Percentiles rank a stretch among this genome's conserved stretches.
Conservation (phyloP, 2,329 filamentous ascomycete genomes). For the Colletotrichum destructivum region DNA sequence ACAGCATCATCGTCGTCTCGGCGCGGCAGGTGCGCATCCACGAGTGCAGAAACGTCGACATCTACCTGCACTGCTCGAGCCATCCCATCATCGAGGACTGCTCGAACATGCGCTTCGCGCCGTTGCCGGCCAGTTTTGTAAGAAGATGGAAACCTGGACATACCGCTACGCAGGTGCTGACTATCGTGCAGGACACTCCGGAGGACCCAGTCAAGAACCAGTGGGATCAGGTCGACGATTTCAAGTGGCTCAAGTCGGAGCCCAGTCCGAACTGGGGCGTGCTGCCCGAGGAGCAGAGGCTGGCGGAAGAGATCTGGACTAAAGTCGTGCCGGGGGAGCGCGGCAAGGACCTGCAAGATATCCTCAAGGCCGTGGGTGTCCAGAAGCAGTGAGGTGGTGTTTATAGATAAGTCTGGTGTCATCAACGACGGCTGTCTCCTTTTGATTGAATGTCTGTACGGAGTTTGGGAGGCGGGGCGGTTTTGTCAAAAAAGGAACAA, state of each 20-base stretch:
- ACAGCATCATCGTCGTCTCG: slow-evolving; percentile 83
- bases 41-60: slow-evolving; percentile 82
- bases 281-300: slow-evolving; percentile 71
- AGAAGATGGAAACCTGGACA: slow-evolving; percentile 52
- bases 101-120: slow-evolving; percentile 81
- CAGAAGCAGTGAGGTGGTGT: slow-evolving; percentile 40
- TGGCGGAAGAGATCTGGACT: slow-evolving; percentile 78
- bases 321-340: slow-evolving; percentile 76
- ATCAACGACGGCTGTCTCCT: background rate
- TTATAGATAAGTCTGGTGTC: background rate
- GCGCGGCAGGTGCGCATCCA: slow-evolving; percentile 95
- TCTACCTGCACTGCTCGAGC: slow-evolving; percentile 87
- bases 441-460: background rate
- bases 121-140: slow-evolving; percentile 79
- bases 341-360: slow-evolving; percentile 74
- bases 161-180: slow-evolving; percentile 12
- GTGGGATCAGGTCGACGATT: slow-evolving; percentile 95
- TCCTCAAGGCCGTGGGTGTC: slow-evolving; percentile 69
- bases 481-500: background rate
- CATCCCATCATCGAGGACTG: slow-evolving; percentile 97
- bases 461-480: slow-evolving; percentile 23
- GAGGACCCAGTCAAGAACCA: slow-evolving; percentile 68
- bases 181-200: slow-evolving; percentile 46
- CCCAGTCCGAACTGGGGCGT: slow-evolving; percentile 91
- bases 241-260: slow-evolving; percentile 94